phyloP scores from a whole-genome alignment of 768 basidiomycete species.

The Dendrothele bispora region DNA sequence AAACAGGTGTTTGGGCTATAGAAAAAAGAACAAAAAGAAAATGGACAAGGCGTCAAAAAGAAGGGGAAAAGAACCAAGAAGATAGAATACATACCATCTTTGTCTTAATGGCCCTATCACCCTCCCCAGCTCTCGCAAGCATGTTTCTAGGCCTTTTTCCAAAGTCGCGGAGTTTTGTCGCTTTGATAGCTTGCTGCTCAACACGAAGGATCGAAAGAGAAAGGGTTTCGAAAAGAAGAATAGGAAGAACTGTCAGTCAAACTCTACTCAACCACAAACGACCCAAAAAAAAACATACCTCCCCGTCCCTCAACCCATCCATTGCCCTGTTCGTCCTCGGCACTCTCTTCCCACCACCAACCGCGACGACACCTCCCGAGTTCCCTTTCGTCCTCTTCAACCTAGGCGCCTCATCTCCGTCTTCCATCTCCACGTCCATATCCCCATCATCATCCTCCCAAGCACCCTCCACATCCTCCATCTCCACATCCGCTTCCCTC shows the following conservation, averaged over 20 bases:
- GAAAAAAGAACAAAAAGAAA: conserved; percentile 7
- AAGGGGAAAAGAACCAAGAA: background rate
- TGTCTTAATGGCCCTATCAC: conserved; percentile 75
- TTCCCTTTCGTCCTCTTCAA: conserved; percentile 65
- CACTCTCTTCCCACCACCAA: conserved; percentile 45
- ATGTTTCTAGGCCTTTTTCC: conserved; percentile 86
- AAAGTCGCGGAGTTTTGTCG: conserved; percentile 80
- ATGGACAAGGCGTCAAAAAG: conserved; percentile 1
- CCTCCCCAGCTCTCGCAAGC: conserved; percentile 89
- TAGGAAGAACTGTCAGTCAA: too few relatives aligned
- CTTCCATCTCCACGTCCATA: too few relatives aligned
- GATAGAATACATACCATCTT: conserved; percentile 88
- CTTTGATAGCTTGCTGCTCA: conserved; percentile 85
- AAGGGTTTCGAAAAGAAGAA: too few relatives aligned
- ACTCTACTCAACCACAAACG: too few relatives aligned
- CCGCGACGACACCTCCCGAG: conserved; percentile 50
- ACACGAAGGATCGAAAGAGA: too few relatives aligned
- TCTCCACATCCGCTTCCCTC: conserved; percentile 58
- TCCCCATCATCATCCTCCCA: conserved; percentile 45
- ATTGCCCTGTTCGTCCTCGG: conserved; percentile 75
- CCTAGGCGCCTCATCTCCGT: conserved; percentile 48
- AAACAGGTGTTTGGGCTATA: conserved; percentile 88
- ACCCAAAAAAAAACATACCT: conserved; percentile 47
- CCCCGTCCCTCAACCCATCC: conserved; percentile 76
- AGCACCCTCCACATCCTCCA: conserved; percentile 50